Evolutionary conservation across 139 green algal genomes (phyloP), one percentile per base, ranked within the genome.

Genomic region (Deuterostichococcus epilithicus): DNA sequence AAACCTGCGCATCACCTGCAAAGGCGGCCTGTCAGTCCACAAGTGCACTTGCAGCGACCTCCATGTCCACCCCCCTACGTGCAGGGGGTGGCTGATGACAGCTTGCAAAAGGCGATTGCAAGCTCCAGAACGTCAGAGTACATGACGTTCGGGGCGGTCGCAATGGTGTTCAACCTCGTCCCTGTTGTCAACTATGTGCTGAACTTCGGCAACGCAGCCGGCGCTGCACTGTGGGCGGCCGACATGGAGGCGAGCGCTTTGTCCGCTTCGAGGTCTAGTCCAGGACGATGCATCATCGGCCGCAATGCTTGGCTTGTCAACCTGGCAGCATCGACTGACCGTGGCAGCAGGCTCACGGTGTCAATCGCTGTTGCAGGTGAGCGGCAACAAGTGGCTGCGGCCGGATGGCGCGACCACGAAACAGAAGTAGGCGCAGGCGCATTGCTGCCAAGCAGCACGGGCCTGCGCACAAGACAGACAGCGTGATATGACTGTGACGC

Each of bases 151-250:
- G 76, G 76, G 20, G 69, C 69, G 10, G 69, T 75, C 2, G 47
- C 73, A 3, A 71, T 76, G 60, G 32, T 34, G 5, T n/a, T 81
- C 1, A 59, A 70, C 10, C 26, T 76, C 3, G 5, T 81, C 33
- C 76, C 76, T 26, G 44, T 81, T 3, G 33, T 71, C 15, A 81
- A 70, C 36, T 81, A 70, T 47, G 10, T 72, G n/a, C 66, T 76
- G n/a, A 39, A 72, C 26, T 76, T 81, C 36, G 70, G 45, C 28
- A 76, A 65, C 37, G 45, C 52, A n/a, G 70, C 75, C 32, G 76
- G 76, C 26, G 76, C 76, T 65, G 76, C 69, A 30, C 76, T 81
- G 47, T 76, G 69, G 76, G 76, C 76, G 47, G 69, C 69, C 44
- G 76, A 81, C 65, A 76, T 81, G 69, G 76, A 81, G 59, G 52